These are phyloP conservation scores for Royoungia palumana DNA, from an alignment of 768 basidiomycete species.

Conservation along the genomic window DNA sequence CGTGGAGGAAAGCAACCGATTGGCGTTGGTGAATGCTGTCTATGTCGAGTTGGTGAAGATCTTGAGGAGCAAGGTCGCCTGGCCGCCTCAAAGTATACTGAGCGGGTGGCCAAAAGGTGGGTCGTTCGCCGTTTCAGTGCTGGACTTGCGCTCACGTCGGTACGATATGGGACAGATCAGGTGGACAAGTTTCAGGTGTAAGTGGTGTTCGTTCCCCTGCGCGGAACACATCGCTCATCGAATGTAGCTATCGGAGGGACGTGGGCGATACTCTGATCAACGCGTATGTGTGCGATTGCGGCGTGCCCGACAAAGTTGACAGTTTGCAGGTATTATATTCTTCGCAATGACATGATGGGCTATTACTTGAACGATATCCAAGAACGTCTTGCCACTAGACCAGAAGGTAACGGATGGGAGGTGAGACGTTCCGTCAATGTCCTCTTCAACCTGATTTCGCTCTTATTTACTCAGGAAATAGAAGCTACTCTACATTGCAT, in stretches of 20 bases:
- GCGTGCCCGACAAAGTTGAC: conserved; percentile 5
- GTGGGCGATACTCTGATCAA: conserved; percentile 87
- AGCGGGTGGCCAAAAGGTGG: conserved; percentile 68
- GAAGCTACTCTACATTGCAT: conserved; percentile 87
- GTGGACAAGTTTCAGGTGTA: conserved; percentile 76
- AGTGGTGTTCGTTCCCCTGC: conserved; percentile 24
- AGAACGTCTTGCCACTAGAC: conserved; percentile 46
- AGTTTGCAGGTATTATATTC: conserved; percentile 70
- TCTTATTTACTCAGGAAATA: conserved; percentile 54
- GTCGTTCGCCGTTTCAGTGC: conserved; percentile 10
- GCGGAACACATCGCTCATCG: conserved; percentile 1
- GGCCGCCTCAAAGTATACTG: conserved; percentile 49
- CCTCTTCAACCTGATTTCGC: not conserved
- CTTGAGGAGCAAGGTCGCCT: conserved; percentile 69
- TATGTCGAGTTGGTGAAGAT: conserved; percentile 76
- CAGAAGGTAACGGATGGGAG: conserved; percentile 66
- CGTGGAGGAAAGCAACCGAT: conserved; percentile 38
- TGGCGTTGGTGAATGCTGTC: conserved; percentile 63
- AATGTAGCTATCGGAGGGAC: conserved; percentile 71
- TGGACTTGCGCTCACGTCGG: conserved; percentile 3
- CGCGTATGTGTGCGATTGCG: conserved; percentile 50
- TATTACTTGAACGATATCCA: conserved; percentile 63
- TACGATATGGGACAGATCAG: conserved; percentile 51
- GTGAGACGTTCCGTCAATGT: conserved; percentile 35
- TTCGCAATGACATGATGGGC: conserved; percentile 78